These are phyloP conservation scores for Jacaranda copaia DNA, from an alignment of 257 asterid species.

Conservation along the genomic window DNA sequence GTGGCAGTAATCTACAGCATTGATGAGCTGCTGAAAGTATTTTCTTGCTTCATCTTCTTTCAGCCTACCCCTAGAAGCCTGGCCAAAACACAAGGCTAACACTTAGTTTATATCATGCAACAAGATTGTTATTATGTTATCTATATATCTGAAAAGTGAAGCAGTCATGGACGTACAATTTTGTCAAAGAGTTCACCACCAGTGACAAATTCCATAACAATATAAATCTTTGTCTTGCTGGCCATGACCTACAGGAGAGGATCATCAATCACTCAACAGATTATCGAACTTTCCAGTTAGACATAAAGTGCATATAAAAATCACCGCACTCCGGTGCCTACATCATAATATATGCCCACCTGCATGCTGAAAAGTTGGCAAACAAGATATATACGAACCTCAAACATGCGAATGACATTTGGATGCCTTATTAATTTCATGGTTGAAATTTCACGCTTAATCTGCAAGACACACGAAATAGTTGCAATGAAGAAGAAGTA, in stretches of 20 bases:
- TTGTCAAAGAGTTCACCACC: conserved; percentile 84
- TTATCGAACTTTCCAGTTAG: background rate
- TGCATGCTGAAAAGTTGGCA: background rate
- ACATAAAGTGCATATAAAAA: background rate
- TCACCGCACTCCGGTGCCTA: background rate
- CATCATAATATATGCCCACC: background rate
- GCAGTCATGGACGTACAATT: conserved; percentile 53
- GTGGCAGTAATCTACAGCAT: conserved; percentile 77
- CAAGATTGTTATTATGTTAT: background rate
- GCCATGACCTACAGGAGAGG: conserved; percentile 66
- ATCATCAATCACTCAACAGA: conserved; percentile 21
- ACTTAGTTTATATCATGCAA: background rate
- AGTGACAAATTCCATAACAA: conserved; percentile 72
- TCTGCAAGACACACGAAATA: conserved; percentile 46
- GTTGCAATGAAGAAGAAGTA: background rate
- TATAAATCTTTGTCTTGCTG: conserved; percentile 79
- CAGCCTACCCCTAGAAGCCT: conserved; percentile 65
- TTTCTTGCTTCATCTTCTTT: conserved; percentile 79
- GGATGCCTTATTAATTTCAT: conserved; percentile 76
- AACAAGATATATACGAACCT: conserved; percentile 48
- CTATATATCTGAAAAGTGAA: conserved; percentile 17
- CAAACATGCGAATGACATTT: conserved; percentile 71
- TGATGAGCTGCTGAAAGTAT: conserved; percentile 74
- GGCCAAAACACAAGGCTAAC: conserved; percentile 24
- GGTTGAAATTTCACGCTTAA: conserved; percentile 74